Evolutionary conservation across 2,329 filamentous ascomycete species (phyloP).

Genomic region (Aureobasidium pullulans): DNA sequence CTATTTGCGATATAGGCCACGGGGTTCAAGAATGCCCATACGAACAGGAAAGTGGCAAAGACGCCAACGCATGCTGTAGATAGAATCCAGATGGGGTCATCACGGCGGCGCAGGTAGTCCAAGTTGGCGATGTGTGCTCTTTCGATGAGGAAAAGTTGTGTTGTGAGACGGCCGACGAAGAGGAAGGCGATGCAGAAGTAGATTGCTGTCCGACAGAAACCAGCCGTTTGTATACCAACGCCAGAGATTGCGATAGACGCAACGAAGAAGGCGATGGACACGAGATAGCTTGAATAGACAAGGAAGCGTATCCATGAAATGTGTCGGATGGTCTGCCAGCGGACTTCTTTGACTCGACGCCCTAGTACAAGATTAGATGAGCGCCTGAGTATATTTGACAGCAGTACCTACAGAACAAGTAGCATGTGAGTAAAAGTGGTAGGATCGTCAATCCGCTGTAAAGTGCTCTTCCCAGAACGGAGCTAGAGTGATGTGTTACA

Average conservation of each 20-base stretch:
- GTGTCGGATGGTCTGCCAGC: slow-evolving; percentile 16
- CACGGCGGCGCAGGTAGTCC: slow-evolving; percentile 24
- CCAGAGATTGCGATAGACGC: slow-evolving; percentile 29
- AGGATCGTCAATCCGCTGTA: neutral
- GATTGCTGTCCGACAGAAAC: slow-evolving; percentile 28
- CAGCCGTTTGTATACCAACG: slow-evolving; percentile 22
- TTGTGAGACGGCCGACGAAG: slow-evolving; percentile 27
- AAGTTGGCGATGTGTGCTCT: slow-evolving; percentile 32
- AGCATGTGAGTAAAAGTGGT: neutral
- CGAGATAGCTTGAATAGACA: slow-evolving; percentile 28
- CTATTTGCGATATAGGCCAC: slow-evolving; percentile 24
- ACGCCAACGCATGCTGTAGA: slow-evolving; percentile 21
- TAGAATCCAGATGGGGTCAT: slow-evolving; percentile 30
- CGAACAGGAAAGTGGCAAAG: slow-evolving; percentile 18
- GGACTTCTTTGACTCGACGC: slow-evolving; percentile 12
- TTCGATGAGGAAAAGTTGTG: slow-evolving; percentile 37
- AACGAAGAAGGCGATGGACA: slow-evolving; percentile 29
- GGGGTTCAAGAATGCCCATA: slow-evolving; percentile 23
- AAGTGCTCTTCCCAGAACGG: neutral
- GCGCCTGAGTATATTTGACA: no score
- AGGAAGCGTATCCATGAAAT: slow-evolving; percentile 28
- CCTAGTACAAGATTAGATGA: neutral
- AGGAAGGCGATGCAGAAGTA: slow-evolving; percentile 33
- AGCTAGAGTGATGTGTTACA: neutral
- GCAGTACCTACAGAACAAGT: slow-evolving; percentile 8